Percentiles rank a stretch among this genome's conserved stretches.
phyloP scores from a whole-genome alignment of 495 filamentous ascomycete species.

The Penicillium soppii region DNA sequence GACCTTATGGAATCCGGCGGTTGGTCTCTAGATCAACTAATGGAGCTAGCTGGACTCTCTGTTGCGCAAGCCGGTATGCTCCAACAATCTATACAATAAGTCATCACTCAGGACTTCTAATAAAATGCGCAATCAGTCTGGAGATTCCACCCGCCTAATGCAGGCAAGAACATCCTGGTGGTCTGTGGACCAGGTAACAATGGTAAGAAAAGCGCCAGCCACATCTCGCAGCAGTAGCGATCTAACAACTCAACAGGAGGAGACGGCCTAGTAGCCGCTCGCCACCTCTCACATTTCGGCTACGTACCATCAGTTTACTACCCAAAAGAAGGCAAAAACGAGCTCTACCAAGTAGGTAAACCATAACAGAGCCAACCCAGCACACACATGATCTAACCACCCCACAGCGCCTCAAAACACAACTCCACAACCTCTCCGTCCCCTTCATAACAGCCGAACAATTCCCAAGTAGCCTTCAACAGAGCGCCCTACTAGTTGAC shows the following conservation, averaged over 20 bases:
- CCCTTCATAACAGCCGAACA: conserved; percentile 72
- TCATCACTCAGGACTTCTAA: background rate
- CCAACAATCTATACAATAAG: background rate
- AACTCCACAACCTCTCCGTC: conserved; percentile 77
- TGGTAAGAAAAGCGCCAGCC: conserved; percentile 49
- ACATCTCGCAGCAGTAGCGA: background rate
- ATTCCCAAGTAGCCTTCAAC: conserved; percentile 62
- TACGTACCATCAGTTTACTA: conserved; percentile 91
- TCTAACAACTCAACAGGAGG: conserved; percentile 57
- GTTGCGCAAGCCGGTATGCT: conserved; percentile 83
- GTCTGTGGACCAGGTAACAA: conserved; percentile 96
- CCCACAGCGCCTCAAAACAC: conserved; percentile 70
- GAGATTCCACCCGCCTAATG: conserved; percentile 67
- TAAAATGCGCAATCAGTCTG: conserved; percentile 15
- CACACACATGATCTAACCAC: background rate
- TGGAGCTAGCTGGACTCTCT: conserved; percentile 92
- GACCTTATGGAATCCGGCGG: conserved; percentile 92
- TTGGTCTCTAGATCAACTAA: conserved; percentile 93
- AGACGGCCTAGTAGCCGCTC: conserved; percentile 91
- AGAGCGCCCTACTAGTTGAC: conserved; percentile 81
- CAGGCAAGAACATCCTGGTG: conserved; percentile 75
- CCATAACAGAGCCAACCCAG: background rate
- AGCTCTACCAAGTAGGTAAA: conserved; percentile 70
- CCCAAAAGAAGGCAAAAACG: conserved; percentile 85
- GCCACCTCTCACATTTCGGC: conserved; percentile 91